Evolutionary conservation across 2,329 filamentous ascomycete species (phyloP).

Genomic region (Xylaria arbuscula): DNA sequence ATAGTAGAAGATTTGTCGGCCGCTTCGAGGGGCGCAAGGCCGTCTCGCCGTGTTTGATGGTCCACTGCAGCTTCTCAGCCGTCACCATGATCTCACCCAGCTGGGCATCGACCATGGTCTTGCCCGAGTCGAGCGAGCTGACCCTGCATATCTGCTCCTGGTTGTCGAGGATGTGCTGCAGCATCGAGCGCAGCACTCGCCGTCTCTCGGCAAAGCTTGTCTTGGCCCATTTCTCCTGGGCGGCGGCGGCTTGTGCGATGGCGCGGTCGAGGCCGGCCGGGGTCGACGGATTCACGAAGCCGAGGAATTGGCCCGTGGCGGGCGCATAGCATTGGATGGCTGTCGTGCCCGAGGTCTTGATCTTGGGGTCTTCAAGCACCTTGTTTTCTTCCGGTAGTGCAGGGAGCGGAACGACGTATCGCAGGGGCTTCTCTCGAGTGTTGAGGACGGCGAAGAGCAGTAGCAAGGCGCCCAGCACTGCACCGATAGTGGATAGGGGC

Average conservation of each 20-base stretch:
- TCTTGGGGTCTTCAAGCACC: constrained; percentile 67
- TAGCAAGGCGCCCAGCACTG: constrained; percentile 42
- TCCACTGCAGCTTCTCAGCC: constrained; percentile 94
- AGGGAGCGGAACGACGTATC: constrained; percentile 72
- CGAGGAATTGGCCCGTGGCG: constrained; percentile 86
- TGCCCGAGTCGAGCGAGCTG: constrained; percentile 92
- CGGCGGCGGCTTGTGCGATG: constrained; percentile 76
- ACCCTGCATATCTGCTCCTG: constrained; percentile 87
- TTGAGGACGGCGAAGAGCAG: constrained; percentile 42
- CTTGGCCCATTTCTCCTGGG: constrained; percentile 80
- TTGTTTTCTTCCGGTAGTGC: constrained; percentile 67
- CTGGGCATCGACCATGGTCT: constrained; percentile 93
- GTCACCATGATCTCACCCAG: constrained; percentile 96
- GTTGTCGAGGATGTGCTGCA: constrained; percentile 87
- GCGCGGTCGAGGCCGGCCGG: constrained; percentile 81
- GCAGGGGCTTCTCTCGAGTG: constrained; percentile 57
- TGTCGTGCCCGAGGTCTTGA: constrained; percentile 73
- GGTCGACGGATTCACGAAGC: constrained; percentile 80
- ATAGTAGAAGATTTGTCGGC: constrained; percentile 92
- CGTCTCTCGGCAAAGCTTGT: constrained; percentile 83
- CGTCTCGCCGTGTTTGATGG: constrained; percentile 87
- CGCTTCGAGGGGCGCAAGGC: constrained; percentile 77
- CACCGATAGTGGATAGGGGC: constrained; percentile 35
- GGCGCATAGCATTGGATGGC: constrained; percentile 88
- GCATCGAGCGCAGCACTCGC: constrained; percentile 81